phyloP scores from a whole-genome alignment of 345 rosid genomes.

The Euphorbia lathyris region DNA sequence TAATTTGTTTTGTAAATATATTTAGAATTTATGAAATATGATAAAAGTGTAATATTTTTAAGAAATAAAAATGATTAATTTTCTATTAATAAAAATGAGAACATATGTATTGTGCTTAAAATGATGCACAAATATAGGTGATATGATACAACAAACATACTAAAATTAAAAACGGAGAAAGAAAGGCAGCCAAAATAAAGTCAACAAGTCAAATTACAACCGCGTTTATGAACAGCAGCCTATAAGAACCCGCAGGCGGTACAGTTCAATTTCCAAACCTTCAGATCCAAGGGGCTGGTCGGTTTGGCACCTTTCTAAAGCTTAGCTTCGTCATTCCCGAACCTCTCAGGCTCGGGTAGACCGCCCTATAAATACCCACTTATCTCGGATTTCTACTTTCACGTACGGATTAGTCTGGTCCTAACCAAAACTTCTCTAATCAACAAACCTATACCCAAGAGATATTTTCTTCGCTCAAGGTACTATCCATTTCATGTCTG shows the following conservation, averaged over 20 bases:
- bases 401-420: background rate
- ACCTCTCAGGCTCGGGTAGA: constrained; percentile 13
- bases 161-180: too few species aligned
- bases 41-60: too few species aligned
- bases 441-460: background rate
- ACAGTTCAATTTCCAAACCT: background rate
- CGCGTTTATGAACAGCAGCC: constrained; percentile 23
- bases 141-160: too few species aligned
- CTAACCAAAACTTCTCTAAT: background rate
- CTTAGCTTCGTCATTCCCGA: constrained; percentile 2
- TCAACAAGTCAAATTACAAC: constrained; percentile 8
- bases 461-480: constrained; percentile 21
- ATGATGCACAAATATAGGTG: background rate
- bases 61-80: too few species aligned
- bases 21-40: too few species aligned
- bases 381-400: background rate
- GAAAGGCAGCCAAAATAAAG: background rate
- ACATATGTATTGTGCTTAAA: background rate
- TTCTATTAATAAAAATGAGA: too few species aligned
- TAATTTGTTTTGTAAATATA: too few species aligned
- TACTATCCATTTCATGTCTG: background rate
- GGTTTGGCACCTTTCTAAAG: constrained; percentile 15
- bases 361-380: constrained; percentile 14
- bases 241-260: constrained; percentile 18
- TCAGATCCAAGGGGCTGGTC: constrained; percentile 16